Conservation (phyloP, 306 rosid species). For the Lupinus albus region DNA sequence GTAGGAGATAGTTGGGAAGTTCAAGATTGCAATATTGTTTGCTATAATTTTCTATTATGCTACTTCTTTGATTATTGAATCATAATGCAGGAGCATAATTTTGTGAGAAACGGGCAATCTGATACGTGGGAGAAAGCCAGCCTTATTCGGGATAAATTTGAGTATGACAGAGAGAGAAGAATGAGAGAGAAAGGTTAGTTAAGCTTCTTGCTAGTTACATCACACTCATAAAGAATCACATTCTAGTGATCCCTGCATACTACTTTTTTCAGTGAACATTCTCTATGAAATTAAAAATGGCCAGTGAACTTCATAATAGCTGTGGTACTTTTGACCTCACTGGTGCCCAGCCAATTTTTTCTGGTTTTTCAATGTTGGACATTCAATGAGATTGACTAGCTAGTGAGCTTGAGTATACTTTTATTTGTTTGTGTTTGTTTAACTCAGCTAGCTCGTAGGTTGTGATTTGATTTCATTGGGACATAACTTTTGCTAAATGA, state of each 20-base stretch:
- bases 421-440: background rate
- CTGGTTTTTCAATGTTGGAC: conserved; percentile 12
- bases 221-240: background rate
- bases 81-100: conserved; percentile 66
- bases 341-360: conserved; percentile 1
- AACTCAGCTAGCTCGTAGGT: background rate
- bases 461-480: conserved; percentile 9
- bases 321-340: conserved; percentile 10
- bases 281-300: conserved; percentile 9
- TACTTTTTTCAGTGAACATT: conserved; percentile 12
- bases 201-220: conserved; percentile 12
- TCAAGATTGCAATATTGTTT: conserved; percentile 20
- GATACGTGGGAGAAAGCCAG: conserved; percentile 69
- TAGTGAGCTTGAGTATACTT: background rate
- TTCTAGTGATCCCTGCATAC: conserved; percentile 7
- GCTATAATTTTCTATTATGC: conserved; percentile 5
- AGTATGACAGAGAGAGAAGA: conserved; percentile 88
- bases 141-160: conserved; percentile 87
- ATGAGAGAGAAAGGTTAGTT: conserved; percentile 87
- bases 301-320: conserved; percentile 4
- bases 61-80: conserved; percentile 36
- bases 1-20: conserved; percentile 17
- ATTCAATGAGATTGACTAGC: conserved; percentile 1
- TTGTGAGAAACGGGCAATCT: conserved; percentile 54
- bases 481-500: conserved; percentile 1